Base-by-base conservation (phyloP, 176 grass and related monocot species). In the Carex scoparia region DNA sequence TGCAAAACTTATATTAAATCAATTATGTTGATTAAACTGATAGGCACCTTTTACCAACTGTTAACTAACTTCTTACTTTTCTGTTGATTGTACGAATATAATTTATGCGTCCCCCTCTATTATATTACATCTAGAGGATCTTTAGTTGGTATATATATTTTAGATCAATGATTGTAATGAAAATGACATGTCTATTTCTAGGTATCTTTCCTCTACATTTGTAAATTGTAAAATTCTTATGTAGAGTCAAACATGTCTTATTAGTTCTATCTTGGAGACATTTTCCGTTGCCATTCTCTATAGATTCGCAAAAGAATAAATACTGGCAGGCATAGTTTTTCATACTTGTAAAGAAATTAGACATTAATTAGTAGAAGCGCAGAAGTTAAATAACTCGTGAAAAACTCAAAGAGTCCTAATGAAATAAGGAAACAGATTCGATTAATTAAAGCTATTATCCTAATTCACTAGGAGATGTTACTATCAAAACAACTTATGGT, bases 21-120 rank as follows among this genome's bases (percentile, higher is more conserved):
- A 55, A 32, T 15, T 33, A 33, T 57, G 74, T 57, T 57, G 28
- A 78, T 78, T 78, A 35, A 9, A 33, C 33, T 78, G 74, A 78
- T 57, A 51, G 33, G 30, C 11, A 78, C 74, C 49, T 55, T 78
- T 78, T 78, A 78, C 74, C 74, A 78, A 78, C 13, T 78, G 74
- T 57, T 78, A 78, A 78, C 51, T 78, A 57, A 78, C 51, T 78
- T 54, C 51, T 78, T 32, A 56, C 44, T 77, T 49, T 78, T 32
- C 51, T 8, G 13, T 33, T 57, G 49, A 56, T 72, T 3, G 3
- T 19, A 72, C 10, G 15, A 72, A 40, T 72, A 18, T 19, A 49
- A 44, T 72, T 12, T 35, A 57, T 78, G 51, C 27, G 12, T 15
- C 13, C 49, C 11, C 53, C 5, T 78, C 3, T 30, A 78, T 78